These are phyloP conservation scores for Evansstolkia leycettana DNA, from an alignment of 495 filamentous ascomycete species.

Conservation along the genomic window DNA sequence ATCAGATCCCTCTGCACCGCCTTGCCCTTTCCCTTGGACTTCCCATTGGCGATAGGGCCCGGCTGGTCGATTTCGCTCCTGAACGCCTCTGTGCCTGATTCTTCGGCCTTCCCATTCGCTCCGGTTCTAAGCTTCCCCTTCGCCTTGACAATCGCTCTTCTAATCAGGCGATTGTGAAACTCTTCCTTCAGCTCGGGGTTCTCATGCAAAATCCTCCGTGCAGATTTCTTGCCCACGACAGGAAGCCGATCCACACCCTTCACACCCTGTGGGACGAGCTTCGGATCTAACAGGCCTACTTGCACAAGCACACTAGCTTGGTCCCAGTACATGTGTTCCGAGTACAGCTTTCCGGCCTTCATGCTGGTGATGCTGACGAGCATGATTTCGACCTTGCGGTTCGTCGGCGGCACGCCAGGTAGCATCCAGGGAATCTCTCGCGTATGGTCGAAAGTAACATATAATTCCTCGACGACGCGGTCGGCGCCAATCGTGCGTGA, in stretches of 20 bases:
- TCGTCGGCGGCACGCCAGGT: constrained; percentile 63
- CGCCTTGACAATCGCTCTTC: constrained; percentile 14
- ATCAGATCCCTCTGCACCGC: constrained; percentile 7
- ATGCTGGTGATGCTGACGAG: constrained; percentile 67
- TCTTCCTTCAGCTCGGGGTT: constrained; percentile 28
- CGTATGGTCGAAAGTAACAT: constrained; percentile 56
- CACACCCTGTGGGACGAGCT: constrained; percentile 32
- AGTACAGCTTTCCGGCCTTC: constrained; percentile 59
- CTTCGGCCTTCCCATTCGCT: constrained; percentile 9
- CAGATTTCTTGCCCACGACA: constrained; percentile 54
- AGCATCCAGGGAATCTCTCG: constrained; percentile 67
- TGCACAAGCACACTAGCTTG: constrained; percentile 72
- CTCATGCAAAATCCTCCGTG: constrained; percentile 53
- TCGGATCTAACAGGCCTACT: constrained; percentile 60
- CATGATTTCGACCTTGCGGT: constrained; percentile 53
- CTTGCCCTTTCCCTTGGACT: constrained; percentile 10
- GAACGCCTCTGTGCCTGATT: constrained; percentile 15
- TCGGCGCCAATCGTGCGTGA: constrained; percentile 55
- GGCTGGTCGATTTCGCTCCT: constrained; percentile 13
- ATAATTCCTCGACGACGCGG: constrained; percentile 49
- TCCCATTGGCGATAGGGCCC: constrained; percentile 4
- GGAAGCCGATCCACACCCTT: constrained; percentile 52
- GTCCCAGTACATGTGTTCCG: constrained; percentile 84
- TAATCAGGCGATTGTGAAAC: constrained; percentile 31
- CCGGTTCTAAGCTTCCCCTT: no score